These are phyloP conservation scores for Lumnitzera racemosa DNA, from an alignment of 345 rosid genomes.

Conservation along the genomic window DNA sequence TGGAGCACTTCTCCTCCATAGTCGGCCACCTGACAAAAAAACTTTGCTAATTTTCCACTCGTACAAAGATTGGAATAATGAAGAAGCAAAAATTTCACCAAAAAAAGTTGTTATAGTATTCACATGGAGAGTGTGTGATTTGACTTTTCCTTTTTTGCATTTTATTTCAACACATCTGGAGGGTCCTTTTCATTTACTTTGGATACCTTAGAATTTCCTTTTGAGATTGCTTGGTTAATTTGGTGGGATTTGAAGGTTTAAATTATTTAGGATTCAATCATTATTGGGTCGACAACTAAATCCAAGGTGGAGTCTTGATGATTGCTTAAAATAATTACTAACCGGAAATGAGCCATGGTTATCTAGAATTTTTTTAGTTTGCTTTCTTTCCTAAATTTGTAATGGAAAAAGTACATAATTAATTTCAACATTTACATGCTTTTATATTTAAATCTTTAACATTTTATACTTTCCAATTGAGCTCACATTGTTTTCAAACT, in stretches of 20 bases:
- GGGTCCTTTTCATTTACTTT: slow-evolving; percentile 2
- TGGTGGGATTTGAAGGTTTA: slow-evolving; percentile 1
- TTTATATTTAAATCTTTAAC: too few relatives aligned
- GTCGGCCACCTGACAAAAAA: not conserved
- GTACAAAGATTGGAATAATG: slow-evolving; percentile 2
- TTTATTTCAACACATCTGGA: not conserved
- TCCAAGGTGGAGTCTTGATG: slow-evolving; percentile 12
- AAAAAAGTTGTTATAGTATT: slow-evolving; percentile 2
- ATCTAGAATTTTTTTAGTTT: not conserved
- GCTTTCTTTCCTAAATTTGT: too few relatives aligned
- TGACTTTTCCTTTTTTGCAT: not conserved
- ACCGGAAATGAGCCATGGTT: not conserved
- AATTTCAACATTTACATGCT: too few relatives aligned
- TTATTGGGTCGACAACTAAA: slow-evolving; percentile 20
- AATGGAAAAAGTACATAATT: too few relatives aligned
- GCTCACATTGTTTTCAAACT: too few relatives aligned
- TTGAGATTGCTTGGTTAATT: slow-evolving; percentile 1
- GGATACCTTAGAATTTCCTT: slow-evolving; percentile 2
- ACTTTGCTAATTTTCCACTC: slow-evolving; percentile 13
- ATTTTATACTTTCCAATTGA: too few relatives aligned
- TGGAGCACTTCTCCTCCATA: slow-evolving; percentile 14
- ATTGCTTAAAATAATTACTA: not conserved
- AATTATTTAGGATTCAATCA: slow-evolving; percentile 15
- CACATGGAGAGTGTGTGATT: slow-evolving; percentile 5
- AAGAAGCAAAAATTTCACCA: too few relatives aligned